These are phyloP conservation scores for Leccinum subfulvum DNA, from an alignment of 1,284 basidiomycete species.

Conservation along the genomic window DNA sequence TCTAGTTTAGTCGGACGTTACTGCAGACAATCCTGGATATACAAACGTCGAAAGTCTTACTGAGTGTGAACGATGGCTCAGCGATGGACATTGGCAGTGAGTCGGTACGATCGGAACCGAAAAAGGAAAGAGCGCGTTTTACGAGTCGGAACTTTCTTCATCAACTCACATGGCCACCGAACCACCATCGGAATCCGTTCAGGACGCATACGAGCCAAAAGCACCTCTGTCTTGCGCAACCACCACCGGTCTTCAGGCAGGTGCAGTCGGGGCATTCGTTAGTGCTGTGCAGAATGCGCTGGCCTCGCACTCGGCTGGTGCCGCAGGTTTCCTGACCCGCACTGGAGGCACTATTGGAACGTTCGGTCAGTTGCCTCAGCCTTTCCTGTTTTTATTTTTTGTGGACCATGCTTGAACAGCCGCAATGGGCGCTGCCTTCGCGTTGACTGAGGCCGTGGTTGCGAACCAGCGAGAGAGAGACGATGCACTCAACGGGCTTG, in stretches of 20 bases:
- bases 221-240: constrained; percentile 59
- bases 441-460: constrained; percentile 76
- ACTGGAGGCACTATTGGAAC: constrained; percentile 66
- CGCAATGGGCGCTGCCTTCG: constrained; percentile 89
- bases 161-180: constrained; percentile 35
- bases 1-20: constrained; percentile 11
- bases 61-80: constrained; percentile 24
- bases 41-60: constrained; percentile 32
- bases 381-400: constrained; percentile 74
- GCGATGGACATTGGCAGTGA: constrained; percentile 9
- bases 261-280: constrained; percentile 74
- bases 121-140: constrained; percentile 26
- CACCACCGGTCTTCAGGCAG: constrained; percentile 65
- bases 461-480: constrained; percentile 83
- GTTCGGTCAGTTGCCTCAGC: constrained; percentile 78
- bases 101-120: constrained; percentile 8
- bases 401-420: constrained; percentile 59
- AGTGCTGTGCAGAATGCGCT: constrained; percentile 86
- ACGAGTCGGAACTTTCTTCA: constrained; percentile 6
- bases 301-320: constrained; percentile 55
- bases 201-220: constrained; percentile 52
- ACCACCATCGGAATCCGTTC: constrained; percentile 22
- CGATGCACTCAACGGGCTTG: constrained; percentile 66
- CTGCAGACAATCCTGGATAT: constrained; percentile 1
- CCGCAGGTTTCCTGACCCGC: constrained; percentile 36